Base-by-base conservation (phyloP, 306 rosid species). In the Geum urbanum region DNA sequence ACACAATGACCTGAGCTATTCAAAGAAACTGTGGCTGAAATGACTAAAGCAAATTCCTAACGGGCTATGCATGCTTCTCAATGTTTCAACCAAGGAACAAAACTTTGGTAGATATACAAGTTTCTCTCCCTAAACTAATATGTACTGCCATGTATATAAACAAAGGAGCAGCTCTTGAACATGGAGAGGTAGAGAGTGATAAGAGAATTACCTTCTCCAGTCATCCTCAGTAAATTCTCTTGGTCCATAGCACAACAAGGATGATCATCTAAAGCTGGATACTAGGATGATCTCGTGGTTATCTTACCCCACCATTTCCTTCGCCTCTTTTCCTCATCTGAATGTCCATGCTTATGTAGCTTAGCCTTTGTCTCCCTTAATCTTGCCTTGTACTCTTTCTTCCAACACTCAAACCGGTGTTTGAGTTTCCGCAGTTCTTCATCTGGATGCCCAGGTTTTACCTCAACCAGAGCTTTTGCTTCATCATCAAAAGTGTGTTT, bases 381-480 rank as follows among this genome's bases (percentile, higher is more conserved):
- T 73, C 91, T 86, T 16, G 66, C 71, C 82, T 87, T 91, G 83
- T 87, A 95, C 48, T 95, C 99, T 78, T 87, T 95, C 82, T 89
- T 95, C 99, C 99, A 95, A 39, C 62, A 78, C 75, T 89, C 90
- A 32, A 95, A 95, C 57, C 72, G 81, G 45, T 70, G 78, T 74
- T 82, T 89, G 66, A 95, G 88, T 78, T 75, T 89, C 48, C 85
- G 73, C 58, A 87, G 75, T 49, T 95, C 97, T 8, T 85, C 96
- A 27, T 77, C 76, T 5, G 91, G 62, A 73, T 82, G 84, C 15
- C 85, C 89, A 8, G 86, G 41, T 84, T 68, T 88, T 65, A 78
- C 77, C 65, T 78, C 89, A 13, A 74, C 75, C 63, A 91, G 63
- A 71, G 87, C 88, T 78, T 74, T 89, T 52, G 84, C 96, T 51